Base-by-base conservation (phyloP, 1,139 yeast species). In the Debaryomycetaceae sp. region DNA sequence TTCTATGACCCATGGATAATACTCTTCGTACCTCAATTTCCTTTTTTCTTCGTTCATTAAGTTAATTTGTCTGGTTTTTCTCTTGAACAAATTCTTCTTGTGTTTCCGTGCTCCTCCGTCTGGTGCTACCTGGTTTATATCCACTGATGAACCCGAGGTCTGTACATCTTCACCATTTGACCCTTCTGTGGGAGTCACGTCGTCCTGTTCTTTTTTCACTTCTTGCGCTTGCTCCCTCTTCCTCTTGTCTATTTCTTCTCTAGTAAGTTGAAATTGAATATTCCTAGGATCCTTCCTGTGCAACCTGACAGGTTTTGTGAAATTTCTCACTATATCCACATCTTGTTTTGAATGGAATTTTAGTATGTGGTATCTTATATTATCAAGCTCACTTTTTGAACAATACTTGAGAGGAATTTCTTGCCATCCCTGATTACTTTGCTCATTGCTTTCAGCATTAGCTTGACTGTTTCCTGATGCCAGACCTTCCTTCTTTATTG, bases 1-100 rank as follows among this genome's bases (percentile, higher is more conserved):
- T 65, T 91, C 97, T 73, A 94, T 71, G 15, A 94, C 95, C 98
- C 98, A 92, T 0, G 98, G 98, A 53, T 87, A 91, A 58, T 84
- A 88, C 63, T 92, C 98, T 63, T 92, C 98, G 58, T 91, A 92
- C 53, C 98, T 74, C 48, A 92, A 67, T 56, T 80, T 84, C 46
- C 94, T 76, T 46, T 88, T 91, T 8, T 78, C 79, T 51, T 89
- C 97, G 53, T 87, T 87, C 59, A 87, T 79, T 15, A 84, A 76
- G 52, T 79, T 81, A 24, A 88, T 79, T 58, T 91, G 96, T 50
- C 92, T 77, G 0, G 98, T 91, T 59, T 89, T 89, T 50, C 87
- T 79, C 55, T 83, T 86, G 56, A 84, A 78, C 34, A 78, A 61
- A 47, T 78, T 79, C 46, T 78, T 78, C 55, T 81, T 78, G 40